Evolutionary conservation across 2,329 filamentous ascomycete species (phyloP).

Genomic region (Aphanocladium album): DNA sequence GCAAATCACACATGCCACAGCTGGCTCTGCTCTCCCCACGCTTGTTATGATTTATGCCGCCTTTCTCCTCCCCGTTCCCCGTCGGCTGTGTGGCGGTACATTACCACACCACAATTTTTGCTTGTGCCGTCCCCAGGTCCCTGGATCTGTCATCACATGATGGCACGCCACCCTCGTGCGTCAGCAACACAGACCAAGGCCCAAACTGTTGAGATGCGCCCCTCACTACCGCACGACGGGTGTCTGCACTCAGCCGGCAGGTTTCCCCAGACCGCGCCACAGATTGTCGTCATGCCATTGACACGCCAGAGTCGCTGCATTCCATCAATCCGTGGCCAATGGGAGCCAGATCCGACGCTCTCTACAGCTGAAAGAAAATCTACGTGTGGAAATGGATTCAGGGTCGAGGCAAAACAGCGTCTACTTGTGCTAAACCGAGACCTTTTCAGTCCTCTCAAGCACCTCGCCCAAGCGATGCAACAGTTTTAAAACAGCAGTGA

Average conservation of each 20-base stretch:
- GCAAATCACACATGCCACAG: background rate
- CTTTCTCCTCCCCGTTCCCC: background rate
- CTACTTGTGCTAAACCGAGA: too few species aligned
- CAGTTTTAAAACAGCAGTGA: too few species aligned
- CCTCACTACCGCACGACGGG: background rate
- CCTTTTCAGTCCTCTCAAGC: too few species aligned
- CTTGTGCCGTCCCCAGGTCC: background rate
- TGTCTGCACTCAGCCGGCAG: too few species aligned
- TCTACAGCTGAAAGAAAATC: too few species aligned
- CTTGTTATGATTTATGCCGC: too few species aligned
- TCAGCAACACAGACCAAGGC: background rate
- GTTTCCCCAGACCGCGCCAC: constrained; percentile 3
- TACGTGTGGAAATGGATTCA: too few species aligned
- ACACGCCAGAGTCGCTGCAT: too few species aligned
- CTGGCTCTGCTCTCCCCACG: background rate
- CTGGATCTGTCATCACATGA: constrained; percentile 9
- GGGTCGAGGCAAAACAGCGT: too few species aligned
- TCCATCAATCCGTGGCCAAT: too few species aligned
- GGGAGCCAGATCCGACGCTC: too few species aligned
- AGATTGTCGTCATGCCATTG: background rate
- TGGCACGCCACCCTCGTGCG: constrained; percentile 14
- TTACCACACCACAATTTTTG: background rate
- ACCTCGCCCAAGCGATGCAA: too few species aligned
- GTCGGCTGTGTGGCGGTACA: background rate
- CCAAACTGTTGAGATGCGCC: constrained; percentile 4